Percentiles rank a stretch among this genome's conserved stretches.
phyloP scores from a whole-genome alignment of 495 filamentous ascomycete species.

The Apiosordaria backusii region DNA sequence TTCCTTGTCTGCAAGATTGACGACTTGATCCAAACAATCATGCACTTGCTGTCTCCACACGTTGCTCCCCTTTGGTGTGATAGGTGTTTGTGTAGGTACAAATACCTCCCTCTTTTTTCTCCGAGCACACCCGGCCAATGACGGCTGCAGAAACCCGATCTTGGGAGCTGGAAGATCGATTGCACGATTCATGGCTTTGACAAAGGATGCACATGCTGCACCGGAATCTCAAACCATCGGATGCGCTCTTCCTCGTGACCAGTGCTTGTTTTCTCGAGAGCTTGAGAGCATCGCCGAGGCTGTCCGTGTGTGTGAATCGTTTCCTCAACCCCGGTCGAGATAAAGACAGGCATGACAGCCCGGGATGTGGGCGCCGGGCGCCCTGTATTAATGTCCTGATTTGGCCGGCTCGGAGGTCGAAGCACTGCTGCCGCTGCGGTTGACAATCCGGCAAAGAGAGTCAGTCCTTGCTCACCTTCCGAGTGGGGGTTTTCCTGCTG shows the following conservation, averaged over 20 bases:
- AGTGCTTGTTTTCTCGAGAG: neutral
- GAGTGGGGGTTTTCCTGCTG: neutral
- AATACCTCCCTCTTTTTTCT: neutral
- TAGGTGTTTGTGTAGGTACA: too few species aligned
- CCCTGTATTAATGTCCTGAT: neutral
- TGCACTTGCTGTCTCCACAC: neutral
- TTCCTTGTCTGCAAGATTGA: neutral
- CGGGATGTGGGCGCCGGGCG: neutral
- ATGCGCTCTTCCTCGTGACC: neutral
- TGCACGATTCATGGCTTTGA: neutral
- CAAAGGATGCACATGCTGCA: neutral
- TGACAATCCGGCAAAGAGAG: neutral
- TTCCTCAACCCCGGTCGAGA: neutral
- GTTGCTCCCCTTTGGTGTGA: neutral
- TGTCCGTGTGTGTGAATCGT: neutral
- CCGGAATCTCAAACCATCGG: neutral
- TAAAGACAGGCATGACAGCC: neutral
- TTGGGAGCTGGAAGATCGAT: slow-evolving; percentile 3
- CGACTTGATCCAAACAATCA: neutral
- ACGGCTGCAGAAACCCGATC: slow-evolving; percentile 5
- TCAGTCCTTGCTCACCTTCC: neutral
- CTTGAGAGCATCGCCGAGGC: neutral
- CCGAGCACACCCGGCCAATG: slow-evolving; percentile 5
- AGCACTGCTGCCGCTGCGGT: neutral
- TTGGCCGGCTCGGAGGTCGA: slow-evolving; percentile 2